phyloP scores from a whole-genome alignment of 208 protist genomes.

The Trypanosoma avium region DNA sequence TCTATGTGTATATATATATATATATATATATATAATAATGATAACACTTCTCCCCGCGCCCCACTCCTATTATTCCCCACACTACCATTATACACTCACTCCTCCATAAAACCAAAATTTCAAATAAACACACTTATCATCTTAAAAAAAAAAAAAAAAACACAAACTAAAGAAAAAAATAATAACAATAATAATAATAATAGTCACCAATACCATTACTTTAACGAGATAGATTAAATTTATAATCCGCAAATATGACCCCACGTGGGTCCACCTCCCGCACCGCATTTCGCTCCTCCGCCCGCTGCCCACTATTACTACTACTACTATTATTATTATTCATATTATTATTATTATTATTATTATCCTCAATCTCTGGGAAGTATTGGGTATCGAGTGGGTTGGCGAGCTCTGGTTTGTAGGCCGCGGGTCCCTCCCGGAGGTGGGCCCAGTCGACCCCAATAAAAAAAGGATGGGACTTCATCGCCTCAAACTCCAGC shows the following conservation, averaged over 20 bases:
- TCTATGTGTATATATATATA: too few species aligned
- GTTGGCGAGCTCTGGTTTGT: conserved; percentile 66
- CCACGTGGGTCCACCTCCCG: conserved; percentile 80
- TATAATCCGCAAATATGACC: conserved; percentile 89
- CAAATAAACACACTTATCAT: too few species aligned
- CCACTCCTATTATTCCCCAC: too few species aligned
- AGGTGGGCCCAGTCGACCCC: conserved; percentile 67
- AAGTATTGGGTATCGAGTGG: conserved; percentile 90
- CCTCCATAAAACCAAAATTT: too few species aligned
- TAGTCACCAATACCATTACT: background rate
- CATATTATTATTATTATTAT: too few species aligned
- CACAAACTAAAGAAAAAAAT: background rate
- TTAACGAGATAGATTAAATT: conserved; percentile 53
- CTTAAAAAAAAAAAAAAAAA: conserved; percentile 10
- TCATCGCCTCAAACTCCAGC: conserved; percentile 76
- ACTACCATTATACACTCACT: too few species aligned
- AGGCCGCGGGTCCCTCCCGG: conserved; percentile 56
- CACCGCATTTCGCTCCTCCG: conserved; percentile 36
- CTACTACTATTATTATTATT: too few species aligned
- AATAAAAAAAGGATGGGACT: conserved; percentile 81
- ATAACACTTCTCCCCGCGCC: too few species aligned
- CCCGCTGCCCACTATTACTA: too few species aligned
- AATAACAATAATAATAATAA: background rate
- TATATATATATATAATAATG: too few species aligned
- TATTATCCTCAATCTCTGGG: conserved; percentile 67